phyloP scores from a whole-genome alignment of 169 alveolate species.

The Eimeria maxima region DNA sequence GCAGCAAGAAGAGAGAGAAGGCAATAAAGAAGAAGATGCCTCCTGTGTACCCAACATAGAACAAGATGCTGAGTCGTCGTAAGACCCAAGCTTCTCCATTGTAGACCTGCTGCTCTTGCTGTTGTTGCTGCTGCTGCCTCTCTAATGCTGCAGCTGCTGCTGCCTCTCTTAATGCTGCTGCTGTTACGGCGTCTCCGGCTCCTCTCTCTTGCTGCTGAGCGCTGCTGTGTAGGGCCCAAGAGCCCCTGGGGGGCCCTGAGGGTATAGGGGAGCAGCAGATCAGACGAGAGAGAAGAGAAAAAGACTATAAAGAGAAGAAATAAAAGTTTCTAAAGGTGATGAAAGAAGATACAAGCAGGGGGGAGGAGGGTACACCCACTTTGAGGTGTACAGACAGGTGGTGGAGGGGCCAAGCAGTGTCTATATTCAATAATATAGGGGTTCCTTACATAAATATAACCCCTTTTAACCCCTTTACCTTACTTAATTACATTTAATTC shows the following conservation, averaged over 20 bases:
- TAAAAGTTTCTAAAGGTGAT: no score
- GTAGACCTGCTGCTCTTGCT: neutral
- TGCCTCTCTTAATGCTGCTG: neutral
- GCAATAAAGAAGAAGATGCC: neutral
- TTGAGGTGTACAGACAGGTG: neutral
- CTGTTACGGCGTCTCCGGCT: neutral
- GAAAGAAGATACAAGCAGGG: no score
- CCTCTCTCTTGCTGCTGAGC: neutral
- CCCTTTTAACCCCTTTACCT: neutral
- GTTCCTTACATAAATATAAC: no score
- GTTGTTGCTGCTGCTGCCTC: neutral
- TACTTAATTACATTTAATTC: no score
- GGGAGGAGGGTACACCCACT: no score
- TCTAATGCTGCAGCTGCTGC: neutral
- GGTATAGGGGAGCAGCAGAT: neutral
- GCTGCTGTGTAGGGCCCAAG: neutral
- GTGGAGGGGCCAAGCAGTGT: neutral
- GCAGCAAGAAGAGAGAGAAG: neutral
- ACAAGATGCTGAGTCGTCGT: neutral
- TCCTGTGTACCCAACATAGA: neutral
- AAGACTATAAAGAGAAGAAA: no score
- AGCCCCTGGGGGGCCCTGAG: neutral
- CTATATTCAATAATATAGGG: no score
- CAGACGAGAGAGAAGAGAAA: no score
- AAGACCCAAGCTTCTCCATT: no score